A percentile compares a stretch with the other conserved stretches of the same genome.
Evolutionary conservation across 2,329 filamentous ascomycete species (phyloP).

Genomic region (Dactylellina drechsleri): DNA sequence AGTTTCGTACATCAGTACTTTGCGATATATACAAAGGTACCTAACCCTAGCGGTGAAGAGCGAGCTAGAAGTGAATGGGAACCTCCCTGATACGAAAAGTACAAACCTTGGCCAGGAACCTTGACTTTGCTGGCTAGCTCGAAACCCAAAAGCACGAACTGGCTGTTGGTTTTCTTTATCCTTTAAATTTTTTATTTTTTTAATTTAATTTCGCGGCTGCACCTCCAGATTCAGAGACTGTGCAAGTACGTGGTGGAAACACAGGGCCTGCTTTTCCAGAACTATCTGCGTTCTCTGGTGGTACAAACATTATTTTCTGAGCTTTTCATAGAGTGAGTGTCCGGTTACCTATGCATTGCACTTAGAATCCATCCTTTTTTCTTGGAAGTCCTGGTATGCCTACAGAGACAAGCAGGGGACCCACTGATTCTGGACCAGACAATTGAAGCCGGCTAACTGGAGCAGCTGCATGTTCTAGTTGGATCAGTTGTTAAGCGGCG

Average conservation of each 20-base stretch:
- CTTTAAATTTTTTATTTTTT: too few species aligned
- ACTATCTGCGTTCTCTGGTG: too few species aligned
- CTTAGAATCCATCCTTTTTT: too few species aligned
- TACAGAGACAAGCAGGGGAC: background rate
- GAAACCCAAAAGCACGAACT: conserved; percentile 34
- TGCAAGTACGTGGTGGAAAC: too few species aligned
- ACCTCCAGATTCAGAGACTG: too few species aligned
- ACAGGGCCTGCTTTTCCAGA: too few species aligned
- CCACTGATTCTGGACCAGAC: conserved; percentile 6
- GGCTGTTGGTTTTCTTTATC: background rate
- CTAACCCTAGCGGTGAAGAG: conserved; percentile 12
- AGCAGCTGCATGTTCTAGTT: background rate
- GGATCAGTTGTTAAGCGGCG: conserved; percentile 34
- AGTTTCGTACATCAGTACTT: conserved; percentile 9
- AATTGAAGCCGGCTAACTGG: conserved; percentile 19
- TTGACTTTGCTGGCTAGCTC: conserved; percentile 24
- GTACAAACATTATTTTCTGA: too few species aligned
- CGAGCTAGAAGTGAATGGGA: conserved; percentile 20
- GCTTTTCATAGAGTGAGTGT: too few species aligned
- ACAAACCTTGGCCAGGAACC: conserved; percentile 50
- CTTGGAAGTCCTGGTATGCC: too few species aligned
- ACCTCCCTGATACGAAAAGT: conserved; percentile 37
- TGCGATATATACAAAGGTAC: conserved; percentile 32
- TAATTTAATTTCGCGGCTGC: background rate
- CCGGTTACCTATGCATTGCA: too few species aligned